Conservation (phyloP, 2,329 filamentous ascomycete genomes). For the Triangularia verruculosa region DNA sequence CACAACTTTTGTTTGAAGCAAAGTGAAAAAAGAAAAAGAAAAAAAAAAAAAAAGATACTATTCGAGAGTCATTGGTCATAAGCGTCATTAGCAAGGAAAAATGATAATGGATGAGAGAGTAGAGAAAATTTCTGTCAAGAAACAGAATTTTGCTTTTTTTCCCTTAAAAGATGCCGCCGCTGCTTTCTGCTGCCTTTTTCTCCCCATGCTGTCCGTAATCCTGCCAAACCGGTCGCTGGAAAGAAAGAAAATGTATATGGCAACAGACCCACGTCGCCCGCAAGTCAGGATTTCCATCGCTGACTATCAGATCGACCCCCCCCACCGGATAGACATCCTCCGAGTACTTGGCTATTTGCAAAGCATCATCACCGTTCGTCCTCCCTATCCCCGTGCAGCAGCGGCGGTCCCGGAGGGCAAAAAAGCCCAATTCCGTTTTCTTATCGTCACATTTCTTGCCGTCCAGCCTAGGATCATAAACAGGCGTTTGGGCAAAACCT, state of each 20-base stretch:
- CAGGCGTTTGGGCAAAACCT: constrained; percentile 11
- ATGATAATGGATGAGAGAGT: constrained; percentile 13
- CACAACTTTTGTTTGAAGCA: neutral
- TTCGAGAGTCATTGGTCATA: constrained; percentile 23
- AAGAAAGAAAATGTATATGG: neutral
- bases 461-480: constrained; percentile 23
- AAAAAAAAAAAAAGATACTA: neutral
- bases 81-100: constrained; percentile 22
- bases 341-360: neutral
- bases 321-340: neutral
- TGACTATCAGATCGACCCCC: neutral
- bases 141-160: neutral
- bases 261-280: neutral
- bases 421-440: neutral
- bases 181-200: neutral
- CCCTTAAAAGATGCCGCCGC: neutral
- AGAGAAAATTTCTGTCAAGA: neutral
- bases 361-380: neutral
- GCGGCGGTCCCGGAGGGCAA: neutral
- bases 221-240: neutral
- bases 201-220: neutral
- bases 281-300: neutral
- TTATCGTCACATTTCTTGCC: constrained; percentile 14
- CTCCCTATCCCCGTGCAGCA: neutral
- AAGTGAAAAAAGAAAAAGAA: neutral